Conservation (phyloP, 176 grass and related monocot species). For the Puccinellia tenuiflora region DNA sequence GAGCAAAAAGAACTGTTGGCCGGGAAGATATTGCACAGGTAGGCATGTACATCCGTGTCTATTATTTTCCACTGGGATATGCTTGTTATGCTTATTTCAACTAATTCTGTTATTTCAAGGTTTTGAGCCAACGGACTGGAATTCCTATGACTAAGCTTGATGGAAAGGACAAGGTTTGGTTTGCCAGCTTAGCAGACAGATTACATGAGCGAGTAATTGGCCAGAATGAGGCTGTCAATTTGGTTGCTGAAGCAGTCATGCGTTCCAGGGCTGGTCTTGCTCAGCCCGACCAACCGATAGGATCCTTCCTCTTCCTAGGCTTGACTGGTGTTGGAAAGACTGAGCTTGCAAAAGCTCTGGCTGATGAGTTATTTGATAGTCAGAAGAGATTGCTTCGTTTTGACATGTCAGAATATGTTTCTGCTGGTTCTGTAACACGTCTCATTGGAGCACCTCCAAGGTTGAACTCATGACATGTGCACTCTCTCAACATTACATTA, state of each 20-base stretch:
- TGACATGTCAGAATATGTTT: constrained; percentile 33
- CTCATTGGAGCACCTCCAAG: too few species aligned
- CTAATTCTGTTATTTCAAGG: too few species aligned
- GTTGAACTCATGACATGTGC: too few species aligned
- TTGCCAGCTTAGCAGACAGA: constrained; percentile 16
- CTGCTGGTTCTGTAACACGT: too few species aligned
- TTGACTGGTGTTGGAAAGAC: constrained; percentile 39
- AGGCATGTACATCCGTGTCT: too few species aligned
- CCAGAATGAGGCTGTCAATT: neutral
- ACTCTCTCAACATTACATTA: too few species aligned
- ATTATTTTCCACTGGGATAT: too few species aligned
- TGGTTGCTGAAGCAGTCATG: constrained; percentile 9
- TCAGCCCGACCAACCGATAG: constrained; percentile 1
- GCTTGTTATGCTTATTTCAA: too few species aligned
- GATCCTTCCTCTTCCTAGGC: constrained; percentile 17
- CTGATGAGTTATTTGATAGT: neutral
- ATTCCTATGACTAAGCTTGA: neutral
- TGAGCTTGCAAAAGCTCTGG: constrained; percentile 26
- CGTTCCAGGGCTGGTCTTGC: constrained; percentile 21
- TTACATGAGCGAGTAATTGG: constrained; percentile 22
- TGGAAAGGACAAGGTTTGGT: neutral
- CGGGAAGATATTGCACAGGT: too few species aligned
- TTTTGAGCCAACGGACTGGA: neutral
- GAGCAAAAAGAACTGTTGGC: too few species aligned
- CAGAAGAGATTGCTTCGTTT: constrained; percentile 14